phyloP scores from a whole-genome alignment of 768 basidiomycete species.

The Podaxis carcinomalis region DNA sequence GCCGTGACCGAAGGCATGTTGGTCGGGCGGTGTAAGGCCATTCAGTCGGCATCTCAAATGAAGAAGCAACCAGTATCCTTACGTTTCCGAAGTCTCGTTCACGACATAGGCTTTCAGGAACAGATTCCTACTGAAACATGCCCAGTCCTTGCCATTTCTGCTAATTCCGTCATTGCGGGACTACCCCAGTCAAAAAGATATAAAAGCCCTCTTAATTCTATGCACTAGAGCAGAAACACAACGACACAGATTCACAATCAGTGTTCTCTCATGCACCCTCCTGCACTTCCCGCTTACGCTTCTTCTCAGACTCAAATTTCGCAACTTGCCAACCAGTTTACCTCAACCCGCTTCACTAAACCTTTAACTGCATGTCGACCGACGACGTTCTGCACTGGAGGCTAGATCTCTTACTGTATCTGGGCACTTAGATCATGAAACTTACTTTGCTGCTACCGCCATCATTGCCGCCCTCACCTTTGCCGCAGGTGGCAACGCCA shows the following conservation, averaged over 20 bases:
- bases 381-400: neutral
- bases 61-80: neutral
- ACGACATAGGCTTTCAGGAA: neutral
- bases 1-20: neutral
- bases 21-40: neutral
- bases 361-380: neutral
- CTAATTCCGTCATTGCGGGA: neutral
- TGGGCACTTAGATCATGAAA: neutral
- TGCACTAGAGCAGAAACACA: neutral
- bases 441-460: conserved; percentile 1
- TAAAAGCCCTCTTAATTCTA: neutral
- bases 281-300: neutral
- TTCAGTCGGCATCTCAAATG: neutral
- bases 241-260: neutral
- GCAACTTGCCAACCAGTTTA: neutral
- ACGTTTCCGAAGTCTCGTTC: neutral
- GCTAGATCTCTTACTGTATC: neutral
- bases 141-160: neutral
- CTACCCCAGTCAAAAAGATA: neutral
- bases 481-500: conserved; percentile 5
- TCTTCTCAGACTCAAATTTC: neutral
- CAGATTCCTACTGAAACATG: neutral
- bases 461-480: conserved; percentile 4
- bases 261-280: neutral
- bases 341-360: neutral